A percentile compares a stretch with the other conserved stretches of the same genome.
Evolutionary conservation across 352 stramenopile species (phyloP).

Genomic region (Blastocystis sp.): DNA sequence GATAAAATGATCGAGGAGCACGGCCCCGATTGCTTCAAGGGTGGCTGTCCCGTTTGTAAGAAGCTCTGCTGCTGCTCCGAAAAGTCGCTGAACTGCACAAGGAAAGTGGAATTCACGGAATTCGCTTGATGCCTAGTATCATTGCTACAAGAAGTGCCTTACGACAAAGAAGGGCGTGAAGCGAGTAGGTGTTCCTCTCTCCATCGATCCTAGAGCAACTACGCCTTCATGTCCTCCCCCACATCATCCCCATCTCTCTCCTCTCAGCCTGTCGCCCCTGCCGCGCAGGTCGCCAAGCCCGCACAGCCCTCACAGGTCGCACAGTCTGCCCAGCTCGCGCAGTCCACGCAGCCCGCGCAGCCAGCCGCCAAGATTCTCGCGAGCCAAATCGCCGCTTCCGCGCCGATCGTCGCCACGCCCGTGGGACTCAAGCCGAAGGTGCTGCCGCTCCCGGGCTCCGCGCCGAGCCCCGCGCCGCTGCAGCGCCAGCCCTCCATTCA

Average conservation of each 20-base stretch:
- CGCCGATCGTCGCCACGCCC: no score
- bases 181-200: not conserved
- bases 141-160: constrained; percentile 65
- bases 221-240: not conserved
- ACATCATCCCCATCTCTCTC: not conserved
- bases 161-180: constrained; percentile 60
- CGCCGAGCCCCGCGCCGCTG: not conserved
- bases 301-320: not conserved
- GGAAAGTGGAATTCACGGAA: constrained; percentile 7
- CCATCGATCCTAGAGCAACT: not conserved
- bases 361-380: no score
- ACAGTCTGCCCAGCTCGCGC: not conserved
- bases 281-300: not conserved
- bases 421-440: not conserved
- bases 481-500: not conserved
- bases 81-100: constrained; percentile 42
- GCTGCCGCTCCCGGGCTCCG: not conserved
- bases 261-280: not conserved
- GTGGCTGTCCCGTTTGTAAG: constrained; percentile 59
- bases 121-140: constrained; percentile 10
- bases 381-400: no score
- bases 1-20: constrained; percentile 63
- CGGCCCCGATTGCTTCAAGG: constrained; percentile 33
- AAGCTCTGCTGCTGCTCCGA: constrained; percentile 61
- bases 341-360: not conserved